These are phyloP conservation scores for Xylariaceae sp. DNA, from an alignment of 2,329 filamentous ascomycete genomes.

Conservation along the genomic window DNA sequence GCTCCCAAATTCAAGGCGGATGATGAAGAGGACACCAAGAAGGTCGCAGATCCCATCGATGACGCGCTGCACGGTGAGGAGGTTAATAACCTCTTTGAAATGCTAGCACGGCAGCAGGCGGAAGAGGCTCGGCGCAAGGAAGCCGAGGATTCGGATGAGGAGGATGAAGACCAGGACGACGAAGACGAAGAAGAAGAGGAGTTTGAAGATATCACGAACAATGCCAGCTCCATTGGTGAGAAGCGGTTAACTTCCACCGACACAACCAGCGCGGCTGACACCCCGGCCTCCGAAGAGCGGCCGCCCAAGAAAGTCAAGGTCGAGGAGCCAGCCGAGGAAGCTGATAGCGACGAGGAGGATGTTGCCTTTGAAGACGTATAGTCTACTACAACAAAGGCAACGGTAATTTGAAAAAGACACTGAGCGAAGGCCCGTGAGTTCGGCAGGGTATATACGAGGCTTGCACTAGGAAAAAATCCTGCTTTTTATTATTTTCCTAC, in stretches of 20 bases:
- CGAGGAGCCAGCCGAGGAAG: conserved; percentile 37
- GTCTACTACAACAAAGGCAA: no score
- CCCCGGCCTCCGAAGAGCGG: conserved; percentile 35
- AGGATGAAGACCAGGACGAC: conserved; percentile 31
- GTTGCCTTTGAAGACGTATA: conserved; percentile 44
- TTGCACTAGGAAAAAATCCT: no score
- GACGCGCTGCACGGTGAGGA: conserved; percentile 50
- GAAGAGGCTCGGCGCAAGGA: conserved; percentile 46
- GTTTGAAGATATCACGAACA: conserved; percentile 35
- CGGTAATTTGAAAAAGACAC: no score
- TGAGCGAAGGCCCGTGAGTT: not conserved
- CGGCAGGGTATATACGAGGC: not conserved
- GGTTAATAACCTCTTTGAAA: conserved; percentile 63
- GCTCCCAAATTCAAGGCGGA: conserved; percentile 36
- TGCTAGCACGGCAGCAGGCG: conserved; percentile 55
- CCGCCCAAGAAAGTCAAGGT: conserved; percentile 49
- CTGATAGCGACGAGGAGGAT: conserved; percentile 37
- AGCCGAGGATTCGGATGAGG: conserved; percentile 40
- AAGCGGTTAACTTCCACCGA: conserved; percentile 30
- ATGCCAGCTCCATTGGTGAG: conserved; percentile 26
- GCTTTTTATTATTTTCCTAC: not conserved
- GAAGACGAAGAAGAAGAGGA: conserved; percentile 29
- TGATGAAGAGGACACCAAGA: conserved; percentile 44
- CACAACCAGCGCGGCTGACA: conserved; percentile 31
- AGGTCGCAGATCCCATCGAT: conserved; percentile 35